Base-by-base conservation (phyloP, 2,329 filamentous ascomycete genomes). In the Mycosphaerelloides madeirae region DNA sequence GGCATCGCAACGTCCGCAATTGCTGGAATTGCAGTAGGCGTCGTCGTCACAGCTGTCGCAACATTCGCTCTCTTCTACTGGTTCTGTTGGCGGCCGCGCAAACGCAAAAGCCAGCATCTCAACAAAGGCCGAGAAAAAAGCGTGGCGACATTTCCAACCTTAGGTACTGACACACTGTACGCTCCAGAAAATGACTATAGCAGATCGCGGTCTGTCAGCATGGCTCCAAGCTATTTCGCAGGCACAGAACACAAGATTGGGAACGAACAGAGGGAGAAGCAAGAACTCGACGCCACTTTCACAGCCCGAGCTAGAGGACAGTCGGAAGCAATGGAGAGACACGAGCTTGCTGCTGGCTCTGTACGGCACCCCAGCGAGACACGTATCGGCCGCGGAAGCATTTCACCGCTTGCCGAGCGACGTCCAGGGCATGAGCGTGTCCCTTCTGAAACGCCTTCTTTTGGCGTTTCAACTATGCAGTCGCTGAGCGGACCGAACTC, bases 101-200 rank as follows among this genome's bases (percentile, higher is more conserved):
- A 43, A 14, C 46, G 43, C 16, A 47, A 16, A 31, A n/a, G n/a
- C n/a, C n/a, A n/a, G n/a, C n/a, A n/a, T n/a, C n/a, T n/a, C n/a
- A n/a, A n/a, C n/a, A 38, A 11, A 29, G 31, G 14, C 39, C 42
- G 19, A 29, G 43, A 20, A 18, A 28, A 12, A 44, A 28, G 14
- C 3, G n/a, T 22, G 9, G 40, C 14, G 13, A 29, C 38, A 12
- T 32, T 8, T 5, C 40, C 40, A 22, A 48, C 40, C 15, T 51
- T 54, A 3, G 51, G 48, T n/a, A 46, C 46, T 4, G 52, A 48
- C 0, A 54, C 51, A 3, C 51, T 54, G 12, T n/a, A n/a, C n/a
- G n/a, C n/a, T n/a, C n/a, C n/a, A n/a, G n/a, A n/a, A n/a, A 20
- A 39, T 19, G 42, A 48, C 3, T 37, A 43, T 19, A 25, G 33